Percentiles rank a stretch among this genome's conserved stretches.
Evolutionary conservation across 2,329 filamentous ascomycete genomes (phyloP).

Genomic region (Talaromyces pinophilus): DNA sequence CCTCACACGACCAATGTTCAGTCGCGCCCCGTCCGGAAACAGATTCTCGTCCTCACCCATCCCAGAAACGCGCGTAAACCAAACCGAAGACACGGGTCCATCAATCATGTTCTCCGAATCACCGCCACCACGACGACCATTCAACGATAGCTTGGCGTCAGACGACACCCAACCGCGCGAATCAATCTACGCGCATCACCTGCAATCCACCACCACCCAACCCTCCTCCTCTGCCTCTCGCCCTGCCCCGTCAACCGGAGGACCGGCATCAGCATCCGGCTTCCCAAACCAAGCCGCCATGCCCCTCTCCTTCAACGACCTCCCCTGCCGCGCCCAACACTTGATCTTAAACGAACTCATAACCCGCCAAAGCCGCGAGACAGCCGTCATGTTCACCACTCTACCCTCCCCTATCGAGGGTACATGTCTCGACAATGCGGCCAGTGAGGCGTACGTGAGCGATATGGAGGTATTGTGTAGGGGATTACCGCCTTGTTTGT

Average conservation of each 20-base stretch:
- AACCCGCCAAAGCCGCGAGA: conserved; percentile 64
- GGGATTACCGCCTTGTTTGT: conserved; percentile 70
- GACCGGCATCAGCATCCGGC: conserved; percentile 39
- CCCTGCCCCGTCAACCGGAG: conserved; percentile 19
- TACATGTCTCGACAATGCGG: conserved; percentile 68
- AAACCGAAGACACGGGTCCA: conserved; percentile 65
- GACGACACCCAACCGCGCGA: conserved; percentile 28
- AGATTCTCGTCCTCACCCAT: conserved; percentile 71
- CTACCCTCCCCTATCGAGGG: conserved; percentile 78
- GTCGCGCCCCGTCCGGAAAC: conserved; percentile 38
- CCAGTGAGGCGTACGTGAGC: conserved; percentile 72
- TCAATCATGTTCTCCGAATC: conserved; percentile 73
- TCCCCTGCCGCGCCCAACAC: conserved; percentile 81
- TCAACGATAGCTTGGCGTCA: background rate
- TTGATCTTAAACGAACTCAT: conserved; percentile 85
- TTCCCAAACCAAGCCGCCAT: conserved; percentile 62
- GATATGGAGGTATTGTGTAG: conserved; percentile 78
- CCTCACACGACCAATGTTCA: conserved; percentile 30
- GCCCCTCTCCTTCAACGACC: conserved; percentile 79
- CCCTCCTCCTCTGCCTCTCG: conserved; percentile 24
- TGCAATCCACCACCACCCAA: conserved; percentile 27
- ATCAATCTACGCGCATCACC: conserved; percentile 43
- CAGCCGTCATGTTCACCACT: conserved; percentile 80
- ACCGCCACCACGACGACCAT: conserved; percentile 32
- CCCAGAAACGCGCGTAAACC: conserved; percentile 67